Conservation (phyloP, 1,139 yeast species). For the Candida labiduridarum region DNA sequence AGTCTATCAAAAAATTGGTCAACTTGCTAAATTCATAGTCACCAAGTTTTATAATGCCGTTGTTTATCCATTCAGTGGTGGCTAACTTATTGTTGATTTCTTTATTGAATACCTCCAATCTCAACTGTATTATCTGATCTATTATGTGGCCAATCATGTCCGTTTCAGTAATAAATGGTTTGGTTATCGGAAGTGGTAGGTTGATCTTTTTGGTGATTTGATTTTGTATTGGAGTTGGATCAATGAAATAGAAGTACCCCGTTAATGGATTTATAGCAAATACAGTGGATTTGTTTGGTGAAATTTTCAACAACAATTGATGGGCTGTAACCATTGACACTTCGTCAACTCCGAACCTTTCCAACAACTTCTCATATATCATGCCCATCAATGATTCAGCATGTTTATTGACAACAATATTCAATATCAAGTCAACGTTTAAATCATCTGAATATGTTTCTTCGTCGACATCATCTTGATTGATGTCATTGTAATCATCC, state of each 20-base stretch:
- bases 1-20: constrained; percentile 14
- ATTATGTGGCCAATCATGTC: constrained; percentile 38
- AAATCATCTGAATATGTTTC: constrained; percentile 30
- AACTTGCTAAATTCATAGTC: constrained; percentile 38
- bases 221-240: constrained; percentile 45
- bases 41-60: constrained; percentile 53
- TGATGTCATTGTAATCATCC: constrained; percentile 9
- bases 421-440: constrained; percentile 39
- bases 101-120: constrained; percentile 55
- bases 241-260: constrained; percentile 46
- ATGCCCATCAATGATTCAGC: constrained; percentile 34
- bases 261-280: constrained; percentile 50
- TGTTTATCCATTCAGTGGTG: constrained; percentile 69
- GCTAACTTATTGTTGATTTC: constrained; percentile 56
- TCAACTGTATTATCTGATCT: constrained; percentile 44
- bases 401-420: constrained; percentile 39
- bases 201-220: constrained; percentile 39
- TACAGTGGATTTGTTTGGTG: constrained; percentile 37
- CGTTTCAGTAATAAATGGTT: constrained; percentile 29
- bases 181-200: constrained; percentile 24
- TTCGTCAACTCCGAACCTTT: constrained; percentile 13
- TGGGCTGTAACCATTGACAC: constrained; percentile 32
- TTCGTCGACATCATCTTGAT: constrained; percentile 14
- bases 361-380: constrained; percentile 21
- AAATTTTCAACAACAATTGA: constrained; percentile 38